phyloP scores from a whole-genome alignment of 306 rosid species.

The Rosa rugosa region DNA sequence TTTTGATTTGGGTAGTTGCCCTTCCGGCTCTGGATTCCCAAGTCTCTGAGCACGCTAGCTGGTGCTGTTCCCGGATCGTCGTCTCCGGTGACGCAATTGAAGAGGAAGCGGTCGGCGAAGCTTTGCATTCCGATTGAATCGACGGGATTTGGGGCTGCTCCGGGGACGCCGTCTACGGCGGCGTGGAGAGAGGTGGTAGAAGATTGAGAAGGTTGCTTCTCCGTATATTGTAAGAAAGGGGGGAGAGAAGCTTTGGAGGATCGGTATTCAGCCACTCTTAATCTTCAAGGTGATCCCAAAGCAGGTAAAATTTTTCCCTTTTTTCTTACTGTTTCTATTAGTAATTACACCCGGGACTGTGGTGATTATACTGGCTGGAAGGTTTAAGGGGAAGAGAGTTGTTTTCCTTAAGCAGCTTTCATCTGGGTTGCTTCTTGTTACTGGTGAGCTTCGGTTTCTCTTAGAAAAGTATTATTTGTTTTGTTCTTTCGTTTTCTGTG shows the following conservation, averaged over 20 bases:
- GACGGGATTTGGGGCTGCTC: constrained; percentile 37
- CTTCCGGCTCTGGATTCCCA: too few species aligned
- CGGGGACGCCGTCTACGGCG: constrained; percentile 44
- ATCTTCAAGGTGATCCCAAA: constrained; percentile 68
- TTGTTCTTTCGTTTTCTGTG: too few species aligned
- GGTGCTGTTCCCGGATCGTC: too few species aligned
- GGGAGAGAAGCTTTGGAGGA: constrained; percentile 98
- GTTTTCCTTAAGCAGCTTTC: constrained; percentile 38
- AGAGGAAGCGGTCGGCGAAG: constrained; percentile 85
- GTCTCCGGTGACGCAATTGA: constrained; percentile 57
- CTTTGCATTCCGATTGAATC: constrained; percentile 71
- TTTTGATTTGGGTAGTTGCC: too few species aligned
- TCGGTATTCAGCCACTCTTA: constrained; percentile 63
- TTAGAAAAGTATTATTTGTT: too few species aligned
- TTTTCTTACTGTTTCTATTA: not conserved
- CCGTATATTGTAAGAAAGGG: constrained; percentile 86
- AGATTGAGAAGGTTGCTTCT: constrained; percentile 54
- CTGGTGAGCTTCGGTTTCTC: constrained; percentile 20
- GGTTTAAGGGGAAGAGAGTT: constrained; percentile 45
- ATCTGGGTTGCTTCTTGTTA: constrained; percentile 38
- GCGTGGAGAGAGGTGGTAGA: constrained; percentile 60
- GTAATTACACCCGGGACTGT: constrained; percentile 34
- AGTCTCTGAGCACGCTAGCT: too few species aligned
- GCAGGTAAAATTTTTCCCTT: constrained; percentile 41
- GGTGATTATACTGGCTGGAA: constrained; percentile 38